Base-by-base conservation (phyloP, 768 basidiomycete species). In the Xerocomellus intermedius region DNA sequence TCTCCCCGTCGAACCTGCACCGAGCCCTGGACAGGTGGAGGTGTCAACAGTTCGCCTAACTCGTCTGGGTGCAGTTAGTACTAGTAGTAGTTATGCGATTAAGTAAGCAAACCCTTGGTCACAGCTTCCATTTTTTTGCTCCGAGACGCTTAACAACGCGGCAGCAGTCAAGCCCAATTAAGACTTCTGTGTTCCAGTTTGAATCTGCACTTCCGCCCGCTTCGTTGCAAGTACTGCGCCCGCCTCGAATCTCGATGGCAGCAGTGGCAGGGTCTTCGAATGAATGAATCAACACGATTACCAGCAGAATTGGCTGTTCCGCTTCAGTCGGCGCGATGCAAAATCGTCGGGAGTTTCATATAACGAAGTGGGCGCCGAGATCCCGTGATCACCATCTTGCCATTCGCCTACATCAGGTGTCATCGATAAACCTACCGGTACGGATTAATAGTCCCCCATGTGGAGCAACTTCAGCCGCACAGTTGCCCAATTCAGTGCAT, bases 81-180 rank as follows among this genome's bases (percentile, higher is more conserved):
- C n/a, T 57, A 26, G 4, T 5, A 26, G 26, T 28, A 28, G 28
- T 28, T 49, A 59, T 60, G 43, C 41, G 48, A 66, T 69, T 67
- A 67, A 16, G 48, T 65, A 67, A 67, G 42, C 57, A 47, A 16
- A 19, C 52, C 52, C 46, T 42, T 51, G 51, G 16, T 48, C 46
- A 38, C 57, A 50, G 60, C 70, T 69, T 67, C 61, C 70, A 56
- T 72, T 68, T 62, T 52, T 58, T 52, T 47, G 49, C 63, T 58
- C 69, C 61, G 52, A 60, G 65, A 64, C 58, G 69, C 57, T 60
- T 57, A 57, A 63, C 60, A 16, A 57, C 64, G 48, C 57, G 47
- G 52, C 43, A 46, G 46, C 7, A 16, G 44, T 32, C 46, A 50
- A 50, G 21, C 55, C 54, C 30, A 50, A 59, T 60, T 50, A 52